phyloP scores from a whole-genome alignment of 805 yeast species.

The Lipomyces oligophaga region DNA sequence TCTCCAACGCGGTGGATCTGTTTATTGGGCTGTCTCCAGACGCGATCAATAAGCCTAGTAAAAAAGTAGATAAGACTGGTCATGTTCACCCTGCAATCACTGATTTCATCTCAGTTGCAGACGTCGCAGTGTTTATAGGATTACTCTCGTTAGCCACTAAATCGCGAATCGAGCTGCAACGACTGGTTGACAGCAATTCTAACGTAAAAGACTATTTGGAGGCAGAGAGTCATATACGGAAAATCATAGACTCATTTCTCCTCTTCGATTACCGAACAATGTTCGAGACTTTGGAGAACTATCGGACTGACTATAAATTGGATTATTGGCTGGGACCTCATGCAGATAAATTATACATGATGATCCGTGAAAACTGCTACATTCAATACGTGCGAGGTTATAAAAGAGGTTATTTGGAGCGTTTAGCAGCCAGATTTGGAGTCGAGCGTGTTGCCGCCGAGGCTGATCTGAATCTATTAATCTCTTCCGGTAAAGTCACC shows the following conservation, averaged over 20 bases:
- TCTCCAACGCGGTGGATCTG: conserved; percentile 8
- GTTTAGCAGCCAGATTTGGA: conserved; percentile 25
- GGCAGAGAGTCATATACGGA: conserved; percentile 17
- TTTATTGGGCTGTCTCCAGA: conserved; percentile 10
- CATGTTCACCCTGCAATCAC: conserved; percentile 3
- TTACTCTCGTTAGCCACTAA: conserved; percentile 22
- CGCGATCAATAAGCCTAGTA: not conserved
- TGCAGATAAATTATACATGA: conserved; percentile 8
- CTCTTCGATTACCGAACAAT: conserved; percentile 14
- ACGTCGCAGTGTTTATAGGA: conserved; percentile 20
- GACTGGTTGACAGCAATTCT: conserved; percentile 16
- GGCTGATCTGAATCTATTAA: conserved; percentile 9
- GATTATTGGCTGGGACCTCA: conserved; percentile 25
- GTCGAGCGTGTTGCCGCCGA: conserved; percentile 11
- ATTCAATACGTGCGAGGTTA: conserved; percentile 25
- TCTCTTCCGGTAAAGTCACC: conserved; percentile 9
- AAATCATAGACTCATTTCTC: conserved; percentile 23
- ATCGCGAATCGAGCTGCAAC: conserved; percentile 11
- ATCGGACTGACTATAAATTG: conserved; percentile 17
- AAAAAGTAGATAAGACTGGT: not conserved
- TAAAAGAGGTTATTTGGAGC: conserved; percentile 18
- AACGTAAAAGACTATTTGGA: conserved; percentile 20
- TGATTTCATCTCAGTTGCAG: conserved; percentile 17
- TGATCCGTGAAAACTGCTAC: conserved; percentile 25
- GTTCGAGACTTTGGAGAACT: conserved; percentile 11